Base-by-base conservation (phyloP, 2,329 filamentous ascomycete genomes). In the Leptographium lundbergii region DNA sequence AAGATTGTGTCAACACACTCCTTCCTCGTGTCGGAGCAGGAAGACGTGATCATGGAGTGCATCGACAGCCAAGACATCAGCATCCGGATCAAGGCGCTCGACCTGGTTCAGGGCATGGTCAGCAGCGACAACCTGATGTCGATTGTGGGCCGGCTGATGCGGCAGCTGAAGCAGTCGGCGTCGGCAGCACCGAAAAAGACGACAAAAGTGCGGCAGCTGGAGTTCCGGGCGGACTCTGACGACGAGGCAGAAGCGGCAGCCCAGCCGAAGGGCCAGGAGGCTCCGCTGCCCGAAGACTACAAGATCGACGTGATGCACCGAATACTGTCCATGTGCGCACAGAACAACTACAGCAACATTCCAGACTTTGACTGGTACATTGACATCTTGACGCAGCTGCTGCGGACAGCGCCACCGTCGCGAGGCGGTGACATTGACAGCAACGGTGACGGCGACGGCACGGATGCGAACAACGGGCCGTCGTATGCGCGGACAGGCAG, bases 281-380 rank as follows among this genome's bases (percentile, higher is more conserved):
- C 84, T 6, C 82, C 85, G 11, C 76, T 97, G 9, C 91, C 94
- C 0, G 86, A 91, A 61, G 89, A 95, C 63, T 99, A 97, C 70
- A 86, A 86, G 57, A 76, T 85, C 45, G 89, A 89, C 66, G 89
- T 96, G 24, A 89, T 97, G 57, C 80, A 81, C 59, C 82, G 88
- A 61, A 90, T 97, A 61, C 71, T 97, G 13, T 84, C 86, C 61
- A 95, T 99, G 84, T 97, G 92, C 70, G 89, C 90, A 10, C 84
- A 85, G 63, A 87, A 91, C 64, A 96, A 91, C 62, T 99, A 97
- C 70, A 81, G 81, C 47, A 89, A 91, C 67, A 78, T 99, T 54
- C 75, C 80, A 57, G 92, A 99, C 69, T 99, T 99, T 70, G 92
- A 96, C 65, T 99, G 94, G 94, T 97, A 97, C 70, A 87, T 97